A percentile compares a stretch with the other conserved stretches of the same genome.
Evolutionary conservation across 2,329 filamentous ascomycete genomes (phyloP).

Genomic region (Leptographium radiaticola): DNA sequence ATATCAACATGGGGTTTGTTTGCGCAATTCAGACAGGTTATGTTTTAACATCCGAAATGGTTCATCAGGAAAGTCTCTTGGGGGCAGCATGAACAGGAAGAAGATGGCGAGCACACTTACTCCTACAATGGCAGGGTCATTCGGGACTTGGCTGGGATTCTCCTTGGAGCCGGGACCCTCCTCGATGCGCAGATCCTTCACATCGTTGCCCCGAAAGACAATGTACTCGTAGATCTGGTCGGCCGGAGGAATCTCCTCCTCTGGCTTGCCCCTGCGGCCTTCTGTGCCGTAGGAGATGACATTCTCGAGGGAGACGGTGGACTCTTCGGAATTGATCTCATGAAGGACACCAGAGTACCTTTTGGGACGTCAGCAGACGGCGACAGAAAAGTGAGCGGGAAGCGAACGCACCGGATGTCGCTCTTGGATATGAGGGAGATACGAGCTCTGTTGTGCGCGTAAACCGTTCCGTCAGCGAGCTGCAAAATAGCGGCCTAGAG

Average conservation of each 20-base stretch:
- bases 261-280: constrained; percentile 64
- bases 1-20: constrained; percentile 80
- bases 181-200: constrained; percentile 93
- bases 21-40: constrained; percentile 82
- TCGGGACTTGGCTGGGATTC: constrained; percentile 65
- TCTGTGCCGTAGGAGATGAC: constrained; percentile 91
- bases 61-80: constrained; percentile 57
- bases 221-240: constrained; percentile 96
- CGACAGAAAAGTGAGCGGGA: not conserved
- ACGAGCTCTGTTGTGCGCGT: constrained; percentile 3
- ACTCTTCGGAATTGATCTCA: constrained; percentile 95
- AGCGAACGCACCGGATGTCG: constrained; percentile 8
- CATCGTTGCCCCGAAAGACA: constrained; percentile 94
- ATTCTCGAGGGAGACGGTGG: constrained; percentile 93
- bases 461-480: not conserved
- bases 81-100: constrained; percentile 8
- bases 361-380: not conserved
- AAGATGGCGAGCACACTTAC: constrained; percentile 49
- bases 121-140: constrained; percentile 92
- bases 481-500: not conserved
- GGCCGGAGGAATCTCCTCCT: constrained; percentile 72
- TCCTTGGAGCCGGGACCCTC: constrained; percentile 64
- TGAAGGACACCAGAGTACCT: constrained; percentile 94
- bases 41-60: constrained; percentile 92
- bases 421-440: constrained; percentile 13